Evolutionary conservation across 495 filamentous ascomycete species (phyloP), one percentile per base, ranked within the genome.

Genomic region (Hypoxylon subgilvum): DNA sequence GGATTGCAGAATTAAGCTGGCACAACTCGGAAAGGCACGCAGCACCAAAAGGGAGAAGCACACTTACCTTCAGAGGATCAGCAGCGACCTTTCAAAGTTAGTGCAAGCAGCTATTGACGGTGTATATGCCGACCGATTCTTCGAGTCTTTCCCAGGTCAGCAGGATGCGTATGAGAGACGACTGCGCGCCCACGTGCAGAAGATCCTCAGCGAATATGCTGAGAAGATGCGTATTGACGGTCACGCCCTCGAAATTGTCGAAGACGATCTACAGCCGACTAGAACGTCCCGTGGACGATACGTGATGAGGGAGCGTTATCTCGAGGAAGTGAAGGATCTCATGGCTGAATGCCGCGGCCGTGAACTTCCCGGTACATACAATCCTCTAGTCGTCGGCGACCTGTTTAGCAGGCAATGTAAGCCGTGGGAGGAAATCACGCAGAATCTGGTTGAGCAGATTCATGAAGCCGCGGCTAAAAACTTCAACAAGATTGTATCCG

Each of bases 361-460:
- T 6, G 74, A 77, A 46, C 60, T 77, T 16, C 71, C 74, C 1
- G 74, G 74, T 2, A 71, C 67, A 6, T 76, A 67, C 60, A 76
- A 73, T 30, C 74, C 74, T 13, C 43, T 76, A 5, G 68, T 77
- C 19, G 67, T 77, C 12, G 63, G 55, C 6, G 72, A 77, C 32
- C 52, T 77, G 19, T 77, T 77, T 60, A 54, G 32, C 3, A 52
- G 70, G 35, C 74, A 77, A 31, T 75, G 68, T 30, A 61, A 61
- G 34, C 74, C 69, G 12, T 77, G 74, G 74, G 52, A 66, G 36
- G 17, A n/a, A 8, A 71, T 74, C 43, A 64, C 63, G 17, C 53
- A 68, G 30, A 57, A 65, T 14, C 52, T 68, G 6, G 57, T 72
- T 34, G 67, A 71, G 46, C 35, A 69, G 14, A 65, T 69, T 21